Base-by-base conservation (phyloP, 768 basidiomycete genomes). In the Boletus coccyginus region DNA sequence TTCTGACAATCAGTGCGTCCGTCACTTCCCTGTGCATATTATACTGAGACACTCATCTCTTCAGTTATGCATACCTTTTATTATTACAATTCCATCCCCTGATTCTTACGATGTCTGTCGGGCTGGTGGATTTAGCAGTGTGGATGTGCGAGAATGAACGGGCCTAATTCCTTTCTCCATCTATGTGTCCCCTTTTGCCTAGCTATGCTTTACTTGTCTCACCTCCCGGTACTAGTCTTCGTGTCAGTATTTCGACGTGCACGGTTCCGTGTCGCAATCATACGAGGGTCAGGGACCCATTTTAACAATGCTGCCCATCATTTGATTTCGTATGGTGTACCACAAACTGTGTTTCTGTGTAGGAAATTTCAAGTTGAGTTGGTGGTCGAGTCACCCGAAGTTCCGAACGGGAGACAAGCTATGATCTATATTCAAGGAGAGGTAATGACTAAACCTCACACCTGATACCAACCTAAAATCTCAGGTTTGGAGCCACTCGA, bases 71-170 rank as follows among this genome's bases (percentile, higher is more conserved):
- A 36, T 48, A 17, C 31, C 13, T 47, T 45, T 36, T 35, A 4
- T 47, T 46, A 17, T 27, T 16, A 5, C 4, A 27, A 14, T 50
- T 46, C 17, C 44, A 17, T 61, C 46, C 42, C 19, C 4, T 41
- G 24, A 2, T 43, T 52, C 4, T 46, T 61, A 61, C 48, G 53
- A 52, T 57, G 52, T 31, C 9, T 50, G 39, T 40, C n/a, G 33
- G 6, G 24, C 14, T 11, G 38, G 16, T 45, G 45, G 35, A 39
- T 55, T 32, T 39, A 12, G 29, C 29, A 9, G 21, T 16, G 40
- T 21, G n/a, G 27, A 12, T 17, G 17, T 38, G n/a, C 13, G 49
- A 31, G n/a, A 36, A 21, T 14, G 40, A n/a, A 19, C 16, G 29
- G 38, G 7, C 10, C 32, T 1, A 11, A 9, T n/a, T 16, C 12